These are phyloP conservation scores for Postia placenta DNA, from an alignment of 768 basidiomycete genomes.

Conservation along the genomic window DNA sequence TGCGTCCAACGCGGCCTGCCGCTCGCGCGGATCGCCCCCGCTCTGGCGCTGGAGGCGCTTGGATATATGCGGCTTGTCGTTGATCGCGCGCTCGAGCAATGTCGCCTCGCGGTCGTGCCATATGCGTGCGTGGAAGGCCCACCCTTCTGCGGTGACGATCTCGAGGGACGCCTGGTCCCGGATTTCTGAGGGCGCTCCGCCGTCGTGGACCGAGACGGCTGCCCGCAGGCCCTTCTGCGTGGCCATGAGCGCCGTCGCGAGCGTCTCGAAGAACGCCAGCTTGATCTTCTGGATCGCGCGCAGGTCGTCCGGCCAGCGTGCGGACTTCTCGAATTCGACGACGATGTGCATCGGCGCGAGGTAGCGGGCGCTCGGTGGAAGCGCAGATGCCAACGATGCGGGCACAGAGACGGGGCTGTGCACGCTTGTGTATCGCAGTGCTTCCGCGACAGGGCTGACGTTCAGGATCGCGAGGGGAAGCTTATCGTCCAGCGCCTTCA, in stretches of 20 bases:
- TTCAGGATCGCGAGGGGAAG: conserved; percentile 76
- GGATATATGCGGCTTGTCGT: conserved; percentile 32
- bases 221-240: conserved; percentile 46
- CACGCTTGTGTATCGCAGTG: conserved; percentile 76
- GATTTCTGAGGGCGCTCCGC: conserved; percentile 42
- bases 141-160: conserved; percentile 73
- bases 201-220: conserved; percentile 51
- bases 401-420: conserved; percentile 78
- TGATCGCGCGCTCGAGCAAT: conserved; percentile 65
- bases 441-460: conserved; percentile 66
- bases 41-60: conserved; percentile 15
- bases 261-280: conserved; percentile 81
- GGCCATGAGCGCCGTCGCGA: conserved; percentile 61
- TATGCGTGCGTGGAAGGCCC: conserved; percentile 80
- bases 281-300: conserved; percentile 91
- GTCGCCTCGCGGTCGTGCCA: conserved; percentile 84
- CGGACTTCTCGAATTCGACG: conserved; percentile 88
- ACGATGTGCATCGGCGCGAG: conserved; percentile 66
- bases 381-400: conserved; percentile 37
- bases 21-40: conserved; percentile 34
- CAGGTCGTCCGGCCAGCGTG: conserved; percentile 93
- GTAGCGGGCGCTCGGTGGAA: conserved; percentile 60
- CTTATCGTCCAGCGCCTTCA: conserved; percentile 67
- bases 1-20: conserved; percentile 50
- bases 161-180: conserved; percentile 71